These are phyloP conservation scores for Mortierella sp. DNA, from an alignment of 371 early-diverging fungal species.

Conservation along the genomic window DNA sequence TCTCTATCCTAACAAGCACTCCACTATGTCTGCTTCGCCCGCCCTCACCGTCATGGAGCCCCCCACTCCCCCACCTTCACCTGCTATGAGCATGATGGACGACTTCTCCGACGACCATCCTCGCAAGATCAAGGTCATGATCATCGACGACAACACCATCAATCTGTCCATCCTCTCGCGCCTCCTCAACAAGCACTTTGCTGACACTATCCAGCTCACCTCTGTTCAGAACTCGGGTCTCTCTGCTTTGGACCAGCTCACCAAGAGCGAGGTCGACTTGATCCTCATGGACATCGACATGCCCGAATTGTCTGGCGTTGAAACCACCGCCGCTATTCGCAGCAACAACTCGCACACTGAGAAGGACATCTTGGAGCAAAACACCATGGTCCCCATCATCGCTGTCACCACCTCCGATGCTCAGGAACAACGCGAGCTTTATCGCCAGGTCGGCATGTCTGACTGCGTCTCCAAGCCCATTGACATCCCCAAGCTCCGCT, in stretches of 20 bases:
- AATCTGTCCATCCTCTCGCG: conserved; percentile 66
- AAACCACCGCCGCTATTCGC: conserved; percentile 62
- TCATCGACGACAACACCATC: conserved; percentile 72
- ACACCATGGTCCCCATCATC: conserved; percentile 68
- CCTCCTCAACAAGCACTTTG: conserved; percentile 61
- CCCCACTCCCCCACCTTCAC: conserved; percentile 44
- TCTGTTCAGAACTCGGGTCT: conserved; percentile 55
- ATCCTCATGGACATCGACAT: conserved; percentile 76
- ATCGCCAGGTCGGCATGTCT: conserved; percentile 53
- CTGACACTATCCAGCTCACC: conserved; percentile 58
- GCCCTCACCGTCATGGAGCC: conserved; percentile 26
- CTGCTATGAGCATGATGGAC: conserved; percentile 49
- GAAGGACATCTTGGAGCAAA: conserved; percentile 59
- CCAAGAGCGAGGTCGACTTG: conserved; percentile 60
- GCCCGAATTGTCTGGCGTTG: conserved; percentile 68
- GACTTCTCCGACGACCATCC: conserved; percentile 37
- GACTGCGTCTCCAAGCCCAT: conserved; percentile 56
- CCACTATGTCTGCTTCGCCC: conserved; percentile 24
- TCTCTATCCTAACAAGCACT: conserved; percentile 16
- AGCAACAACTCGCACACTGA: conserved; percentile 49
- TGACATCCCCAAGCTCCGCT: conserved; percentile 41
- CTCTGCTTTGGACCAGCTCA: conserved; percentile 59
- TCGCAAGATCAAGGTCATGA: conserved; percentile 55
- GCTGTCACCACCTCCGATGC: conserved; percentile 71
- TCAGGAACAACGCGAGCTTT: conserved; percentile 53